phyloP scores from a whole-genome alignment of 1,284 basidiomycete genomes.

The Rhodotorula sp. region DNA sequence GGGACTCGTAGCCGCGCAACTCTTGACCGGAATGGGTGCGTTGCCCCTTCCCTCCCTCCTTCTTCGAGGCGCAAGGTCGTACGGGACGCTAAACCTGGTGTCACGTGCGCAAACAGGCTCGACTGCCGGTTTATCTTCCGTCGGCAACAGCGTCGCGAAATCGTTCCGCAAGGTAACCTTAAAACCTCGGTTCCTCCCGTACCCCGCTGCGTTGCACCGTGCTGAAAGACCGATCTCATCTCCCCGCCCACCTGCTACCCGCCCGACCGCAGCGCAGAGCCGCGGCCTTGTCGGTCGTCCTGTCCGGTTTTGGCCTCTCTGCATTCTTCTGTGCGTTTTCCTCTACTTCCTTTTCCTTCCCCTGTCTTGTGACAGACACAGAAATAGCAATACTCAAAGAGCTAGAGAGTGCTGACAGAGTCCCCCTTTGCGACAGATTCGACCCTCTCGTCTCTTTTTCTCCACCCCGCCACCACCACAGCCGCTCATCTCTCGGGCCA shows the following conservation, averaged over 20 bases:
- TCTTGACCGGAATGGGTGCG: slow-evolving; percentile 29
- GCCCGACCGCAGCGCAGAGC: slow-evolving; percentile 46
- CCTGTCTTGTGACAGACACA: too few species aligned
- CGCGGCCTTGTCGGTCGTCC: slow-evolving; percentile 48
- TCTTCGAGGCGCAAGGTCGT: too few species aligned
- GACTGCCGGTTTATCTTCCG: slow-evolving; percentile 23
- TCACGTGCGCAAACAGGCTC: slow-evolving; percentile 15
- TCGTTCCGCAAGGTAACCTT: slow-evolving; percentile 36
- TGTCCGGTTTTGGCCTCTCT: slow-evolving; percentile 49
- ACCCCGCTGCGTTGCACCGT: too few species aligned
- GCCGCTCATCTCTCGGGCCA: not conserved
- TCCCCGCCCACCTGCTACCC: too few species aligned
- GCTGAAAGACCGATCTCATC: too few species aligned
- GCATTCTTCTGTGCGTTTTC: slow-evolving; percentile 46
- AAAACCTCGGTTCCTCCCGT: too few species aligned
- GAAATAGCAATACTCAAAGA: too few species aligned
- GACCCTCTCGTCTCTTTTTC: slow-evolving; percentile 25
- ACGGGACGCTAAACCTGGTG: too few species aligned
- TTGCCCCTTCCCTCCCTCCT: not conserved
- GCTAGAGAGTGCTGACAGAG: too few species aligned
- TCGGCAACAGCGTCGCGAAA: slow-evolving; percentile 33
- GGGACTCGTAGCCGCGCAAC: slow-evolving; percentile 17
- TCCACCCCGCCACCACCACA: not conserved
- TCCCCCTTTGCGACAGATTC: slow-evolving; percentile 39
- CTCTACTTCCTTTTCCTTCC: too few species aligned